phyloP scores from a whole-genome alignment of 306 rosid genomes.

The Dryas drummondii region DNA sequence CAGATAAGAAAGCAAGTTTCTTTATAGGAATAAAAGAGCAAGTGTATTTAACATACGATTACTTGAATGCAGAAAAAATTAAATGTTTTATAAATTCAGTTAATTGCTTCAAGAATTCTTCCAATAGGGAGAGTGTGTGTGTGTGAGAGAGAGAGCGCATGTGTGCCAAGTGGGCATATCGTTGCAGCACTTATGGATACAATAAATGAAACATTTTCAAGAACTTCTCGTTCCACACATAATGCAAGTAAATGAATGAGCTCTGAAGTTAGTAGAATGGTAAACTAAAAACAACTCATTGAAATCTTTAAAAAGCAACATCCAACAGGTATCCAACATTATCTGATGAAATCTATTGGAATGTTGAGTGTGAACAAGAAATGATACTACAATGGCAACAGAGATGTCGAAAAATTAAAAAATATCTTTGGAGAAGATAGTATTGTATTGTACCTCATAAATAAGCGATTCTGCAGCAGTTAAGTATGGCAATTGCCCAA shows the following conservation, averaged over 20 bases:
- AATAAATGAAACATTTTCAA: not conserved
- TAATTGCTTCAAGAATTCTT: no score
- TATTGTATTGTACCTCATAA: constrained; percentile 54
- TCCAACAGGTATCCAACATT: constrained; percentile 4
- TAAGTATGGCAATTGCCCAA: constrained; percentile 88
- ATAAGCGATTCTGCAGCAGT: constrained; percentile 61
- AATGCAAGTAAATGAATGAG: not conserved
- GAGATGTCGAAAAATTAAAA: not conserved
- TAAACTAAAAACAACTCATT: constrained; percentile 10
- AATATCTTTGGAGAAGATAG: not conserved
- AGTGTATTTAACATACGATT: no score
- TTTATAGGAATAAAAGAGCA: no score
- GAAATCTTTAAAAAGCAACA: constrained; percentile 12
- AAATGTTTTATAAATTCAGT: no score
- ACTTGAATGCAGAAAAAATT: no score
- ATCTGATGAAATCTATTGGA: not conserved
- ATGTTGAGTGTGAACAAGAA: not conserved
- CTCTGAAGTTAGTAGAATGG: not conserved
- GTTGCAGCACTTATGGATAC: not conserved
- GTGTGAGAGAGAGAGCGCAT: no score
- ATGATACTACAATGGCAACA: not conserved
- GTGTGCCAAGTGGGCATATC: not conserved
- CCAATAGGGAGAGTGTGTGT: no score
- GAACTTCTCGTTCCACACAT: not conserved
- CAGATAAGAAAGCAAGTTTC: no score